Base-by-base conservation (phyloP, 441 rosid genomes). In the Brassica balearica region DNA sequence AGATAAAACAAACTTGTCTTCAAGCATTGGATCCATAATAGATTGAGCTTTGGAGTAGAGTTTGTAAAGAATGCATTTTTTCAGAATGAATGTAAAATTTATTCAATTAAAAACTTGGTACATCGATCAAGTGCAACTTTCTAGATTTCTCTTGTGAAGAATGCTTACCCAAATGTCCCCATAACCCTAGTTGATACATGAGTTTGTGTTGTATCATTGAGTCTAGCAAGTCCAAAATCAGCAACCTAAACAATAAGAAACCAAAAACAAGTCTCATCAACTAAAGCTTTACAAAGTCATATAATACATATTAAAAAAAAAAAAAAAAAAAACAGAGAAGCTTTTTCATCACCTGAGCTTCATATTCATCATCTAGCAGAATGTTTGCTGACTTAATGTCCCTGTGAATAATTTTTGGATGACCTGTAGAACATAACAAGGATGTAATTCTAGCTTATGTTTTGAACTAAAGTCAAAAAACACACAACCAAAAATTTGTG, bases 201-300 rank as follows among this genome's bases (percentile, higher is more conserved):
- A 38, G 94, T 92, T 75, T 91, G 90, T 2, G 88, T 68, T 8
- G 92, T 85, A 81, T 90, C 94, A 22, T 85, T 88, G 11, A 91
- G 90, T 80, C 84, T 92, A 61, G 97, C 98, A 51, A 94, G 94
- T 70, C 98, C 98, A 86, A 94, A 94, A 86, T 94, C 98, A 73
- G 98, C 96, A 64, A 92, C 98, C 97, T 94, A 87, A 53, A 68
- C 17, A 0, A 4, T 48, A 71, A 64, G 19, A 38, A 32, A 6
- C 1, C 9, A 27, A 64, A 5, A 8, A 53, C 10, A 60, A 51
- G 43, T 41, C 43, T 67, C 32, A 64, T 12, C 67, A 61, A 8
- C n/a, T 27, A 17, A 34, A 73, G 5, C 4, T 83, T 46, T 11
- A 55, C 17, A 73, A 7, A 63, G 41, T 65, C 48, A 15, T 23